Percentiles rank a stretch among this genome's conserved stretches.
These are phyloP conservation scores for Xylona heveae DNA, from an alignment of 495 filamentous ascomycete genomes.

Conservation along the genomic window DNA sequence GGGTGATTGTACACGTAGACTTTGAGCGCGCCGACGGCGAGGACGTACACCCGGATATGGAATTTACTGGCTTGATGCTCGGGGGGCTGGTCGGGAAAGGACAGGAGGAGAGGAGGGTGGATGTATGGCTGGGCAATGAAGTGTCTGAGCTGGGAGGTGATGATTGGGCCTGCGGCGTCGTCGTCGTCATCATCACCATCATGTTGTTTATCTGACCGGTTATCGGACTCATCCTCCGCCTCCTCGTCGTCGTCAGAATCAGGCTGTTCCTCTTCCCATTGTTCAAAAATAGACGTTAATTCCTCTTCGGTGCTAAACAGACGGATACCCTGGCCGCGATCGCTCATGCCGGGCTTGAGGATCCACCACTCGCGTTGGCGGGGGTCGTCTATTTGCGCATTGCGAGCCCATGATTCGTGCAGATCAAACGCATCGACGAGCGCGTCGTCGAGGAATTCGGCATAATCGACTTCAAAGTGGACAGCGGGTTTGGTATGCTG, in stretches of 20 bases:
- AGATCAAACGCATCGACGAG: conserved; percentile 77
- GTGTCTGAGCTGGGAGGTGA: conserved; percentile 81
- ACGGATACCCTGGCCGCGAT: conserved; percentile 78
- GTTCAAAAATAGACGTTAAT: conserved; percentile 65
- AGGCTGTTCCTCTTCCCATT: conserved; percentile 42
- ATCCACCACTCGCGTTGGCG: conserved; percentile 82
- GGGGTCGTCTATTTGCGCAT: conserved; percentile 18
- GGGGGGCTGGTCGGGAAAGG: conserved; percentile 11
- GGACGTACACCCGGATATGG: conserved; percentile 81
- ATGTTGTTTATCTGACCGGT: conserved; percentile 15
- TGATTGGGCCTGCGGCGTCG: conserved; percentile 25
- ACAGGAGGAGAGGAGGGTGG: conserved; percentile 61
- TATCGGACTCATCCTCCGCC: conserved; percentile 16
- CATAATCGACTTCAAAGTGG: conserved; percentile 85
- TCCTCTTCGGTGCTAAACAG: conserved; percentile 70
- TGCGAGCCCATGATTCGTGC: conserved; percentile 47
- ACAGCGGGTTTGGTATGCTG: conserved; percentile 50
- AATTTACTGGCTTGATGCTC: conserved; percentile 52
- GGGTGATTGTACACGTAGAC: conserved; percentile 79
- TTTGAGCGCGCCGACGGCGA: conserved; percentile 51
- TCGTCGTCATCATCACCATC: conserved; percentile 16
- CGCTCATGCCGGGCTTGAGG: conserved; percentile 91
- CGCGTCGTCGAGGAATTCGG: conserved; percentile 89
- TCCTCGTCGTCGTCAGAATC: conserved; percentile 40
- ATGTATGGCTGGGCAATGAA: conserved; percentile 96